These are phyloP conservation scores for Acer saccharum DNA, from an alignment of 345 rosid species.

Conservation along the genomic window DNA sequence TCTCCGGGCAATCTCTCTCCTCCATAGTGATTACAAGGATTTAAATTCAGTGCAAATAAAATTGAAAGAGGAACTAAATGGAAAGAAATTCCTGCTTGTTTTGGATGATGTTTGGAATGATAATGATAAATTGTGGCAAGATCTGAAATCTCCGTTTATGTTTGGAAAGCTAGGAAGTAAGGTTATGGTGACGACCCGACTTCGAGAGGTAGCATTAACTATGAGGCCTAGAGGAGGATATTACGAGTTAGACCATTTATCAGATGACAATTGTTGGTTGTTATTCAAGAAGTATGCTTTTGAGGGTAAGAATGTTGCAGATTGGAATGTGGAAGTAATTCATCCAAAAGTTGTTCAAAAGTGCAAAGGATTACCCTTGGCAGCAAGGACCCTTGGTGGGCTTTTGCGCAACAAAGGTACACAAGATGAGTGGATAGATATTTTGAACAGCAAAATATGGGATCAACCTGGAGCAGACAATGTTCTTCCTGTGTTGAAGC, in stretches of 20 bases:
- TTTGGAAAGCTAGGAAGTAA: constrained; percentile 5
- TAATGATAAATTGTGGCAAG: constrained; percentile 14
- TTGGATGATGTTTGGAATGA: constrained; percentile 29
- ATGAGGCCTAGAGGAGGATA: too few relatives aligned
- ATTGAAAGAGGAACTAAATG: not conserved
- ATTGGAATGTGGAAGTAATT: not conserved
- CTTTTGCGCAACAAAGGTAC: not conserved
- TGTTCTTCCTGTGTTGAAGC: too few relatives aligned
- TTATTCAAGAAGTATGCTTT: constrained; percentile 12
- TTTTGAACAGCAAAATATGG: too few relatives aligned
- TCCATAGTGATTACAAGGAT: not conserved
- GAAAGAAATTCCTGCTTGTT: constrained; percentile 19
- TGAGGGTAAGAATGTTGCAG: too few relatives aligned
- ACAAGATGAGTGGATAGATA: not conserved
- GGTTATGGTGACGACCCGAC: constrained; percentile 23
- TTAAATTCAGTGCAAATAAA: not conserved
- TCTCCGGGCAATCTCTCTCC: not conserved
- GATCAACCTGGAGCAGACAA: too few relatives aligned
- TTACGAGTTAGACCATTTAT: not conserved
- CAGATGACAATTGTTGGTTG: constrained; percentile 18
- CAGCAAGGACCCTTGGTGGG: constrained; percentile 18
- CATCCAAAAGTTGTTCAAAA: constrained; percentile 11
- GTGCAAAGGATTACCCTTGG: constrained; percentile 19
- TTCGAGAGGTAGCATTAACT: constrained; percentile 4
- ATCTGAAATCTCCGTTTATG: not conserved